Percentiles rank a stretch among this genome's conserved stretches.
Evolutionary conservation across 805 yeast species (phyloP).

Genomic region (Ogataea degrootiae): DNA sequence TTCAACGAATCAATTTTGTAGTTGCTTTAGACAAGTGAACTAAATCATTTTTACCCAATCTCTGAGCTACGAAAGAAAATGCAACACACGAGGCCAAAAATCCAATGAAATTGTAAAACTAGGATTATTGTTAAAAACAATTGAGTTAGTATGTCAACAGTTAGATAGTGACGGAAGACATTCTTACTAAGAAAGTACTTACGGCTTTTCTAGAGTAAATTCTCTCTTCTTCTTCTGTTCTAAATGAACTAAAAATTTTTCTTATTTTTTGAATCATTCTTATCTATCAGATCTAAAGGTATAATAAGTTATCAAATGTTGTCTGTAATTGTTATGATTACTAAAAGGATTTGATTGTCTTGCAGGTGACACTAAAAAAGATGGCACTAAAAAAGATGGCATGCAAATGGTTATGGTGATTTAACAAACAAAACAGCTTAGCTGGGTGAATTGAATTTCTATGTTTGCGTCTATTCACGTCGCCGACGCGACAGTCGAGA

Average conservation of each 20-base stretch:
- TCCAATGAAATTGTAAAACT: conserved; percentile 71
- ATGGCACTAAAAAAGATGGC: too few relatives aligned
- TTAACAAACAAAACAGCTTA: too few relatives aligned
- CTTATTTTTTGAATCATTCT: conserved; percentile 73
- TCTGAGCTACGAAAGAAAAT: conserved; percentile 77
- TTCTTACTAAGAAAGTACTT: conserved; percentile 17
- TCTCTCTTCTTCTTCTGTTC: conserved; percentile 84
- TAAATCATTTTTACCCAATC: conserved; percentile 19
- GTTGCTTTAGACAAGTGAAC: conserved; percentile 4
- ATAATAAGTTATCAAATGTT: too few relatives aligned
- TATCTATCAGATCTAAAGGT: conserved; percentile 26
- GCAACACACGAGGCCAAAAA: conserved; percentile 76
- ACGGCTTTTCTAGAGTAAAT: conserved; percentile 68
- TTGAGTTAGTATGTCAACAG: conserved; percentile 1
- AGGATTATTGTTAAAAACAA: neutral
- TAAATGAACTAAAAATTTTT: conserved; percentile 72
- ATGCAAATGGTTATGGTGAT: too few relatives aligned
- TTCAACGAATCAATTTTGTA: neutral
- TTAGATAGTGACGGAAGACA: too few relatives aligned
- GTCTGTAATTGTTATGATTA: too few relatives aligned
- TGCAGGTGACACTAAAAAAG: too few relatives aligned
- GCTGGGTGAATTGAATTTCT: too few relatives aligned
- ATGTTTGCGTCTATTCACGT: too few relatives aligned
- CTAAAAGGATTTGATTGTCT: too few relatives aligned
- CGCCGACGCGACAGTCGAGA: too few relatives aligned